A percentile compares a stretch with the other conserved stretches of the same genome.
Conservation (phyloP, 1,139 yeast species). For the Yamadazyma jaroonii region DNA sequence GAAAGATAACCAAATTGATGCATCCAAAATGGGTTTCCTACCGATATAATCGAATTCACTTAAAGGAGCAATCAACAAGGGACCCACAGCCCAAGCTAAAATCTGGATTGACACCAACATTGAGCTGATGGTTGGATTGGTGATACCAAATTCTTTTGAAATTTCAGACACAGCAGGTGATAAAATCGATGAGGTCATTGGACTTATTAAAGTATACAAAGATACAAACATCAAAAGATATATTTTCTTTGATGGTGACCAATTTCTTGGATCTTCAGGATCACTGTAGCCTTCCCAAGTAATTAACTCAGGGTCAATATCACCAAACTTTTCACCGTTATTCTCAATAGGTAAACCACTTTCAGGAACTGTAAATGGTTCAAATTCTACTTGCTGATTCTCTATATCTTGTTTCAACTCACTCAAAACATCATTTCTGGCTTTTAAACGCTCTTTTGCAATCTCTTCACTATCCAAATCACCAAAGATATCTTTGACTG, state of each 20-base stretch:
- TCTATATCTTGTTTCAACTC: slow-evolving; percentile 25
- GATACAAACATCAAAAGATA: slow-evolving; percentile 35
- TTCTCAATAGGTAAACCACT: slow-evolving; percentile 28
- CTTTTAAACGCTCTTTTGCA: slow-evolving; percentile 31
- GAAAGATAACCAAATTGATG: slow-evolving; percentile 34
- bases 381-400: slow-evolving; percentile 8
- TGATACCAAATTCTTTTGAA: slow-evolving; percentile 31
- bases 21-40: slow-evolving; percentile 37
- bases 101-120: slow-evolving; percentile 46
- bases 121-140: slow-evolving; percentile 27
- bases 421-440: slow-evolving; percentile 37
- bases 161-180: slow-evolving; percentile 43
- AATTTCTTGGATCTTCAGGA: slow-evolving; percentile 41
- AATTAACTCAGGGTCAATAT: slow-evolving; percentile 43
- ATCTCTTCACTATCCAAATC: slow-evolving; percentile 30
- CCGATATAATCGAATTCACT: slow-evolving; percentile 44
- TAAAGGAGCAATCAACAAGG: slow-evolving; percentile 42
- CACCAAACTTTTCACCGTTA: slow-evolving; percentile 36
- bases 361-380: slow-evolving; percentile 17
- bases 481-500: slow-evolving; percentile 36
- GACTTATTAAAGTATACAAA: slow-evolving; percentile 42
- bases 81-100: slow-evolving; percentile 49
- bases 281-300: slow-evolving; percentile 40
- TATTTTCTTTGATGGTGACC: slow-evolving; percentile 28
- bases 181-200: slow-evolving; percentile 45